These are phyloP conservation scores for Neofusicoccum parvum DNA, from an alignment of 2,329 filamentous ascomycete genomes.

Conservation along the genomic window DNA sequence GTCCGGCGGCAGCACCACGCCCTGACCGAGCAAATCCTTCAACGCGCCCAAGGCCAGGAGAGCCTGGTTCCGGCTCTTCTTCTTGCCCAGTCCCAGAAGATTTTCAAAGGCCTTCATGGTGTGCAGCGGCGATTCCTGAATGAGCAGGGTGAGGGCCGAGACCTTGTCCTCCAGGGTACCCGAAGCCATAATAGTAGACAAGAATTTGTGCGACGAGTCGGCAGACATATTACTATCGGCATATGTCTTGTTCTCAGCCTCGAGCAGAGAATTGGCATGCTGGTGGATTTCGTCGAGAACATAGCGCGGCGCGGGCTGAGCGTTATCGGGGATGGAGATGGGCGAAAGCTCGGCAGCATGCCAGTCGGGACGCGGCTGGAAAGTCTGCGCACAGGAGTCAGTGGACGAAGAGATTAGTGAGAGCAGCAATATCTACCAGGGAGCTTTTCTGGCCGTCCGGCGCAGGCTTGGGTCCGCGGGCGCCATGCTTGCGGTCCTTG, in stretches of 20 bases:
- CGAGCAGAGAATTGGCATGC: slow-evolving; percentile 73
- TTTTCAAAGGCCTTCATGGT: slow-evolving; percentile 88
- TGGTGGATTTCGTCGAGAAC: slow-evolving; percentile 63
- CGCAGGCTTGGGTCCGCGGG: slow-evolving; percentile 46
- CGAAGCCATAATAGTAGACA: slow-evolving; percentile 94
- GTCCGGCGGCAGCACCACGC: slow-evolving; percentile 78
- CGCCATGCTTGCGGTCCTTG: background rate
- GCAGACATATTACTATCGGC: slow-evolving; percentile 69
- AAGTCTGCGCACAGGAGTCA: slow-evolving; percentile 45
- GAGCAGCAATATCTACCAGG: slow-evolving; percentile 31
- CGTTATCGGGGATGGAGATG: slow-evolving; percentile 51
- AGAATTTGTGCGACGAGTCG: slow-evolving; percentile 90
- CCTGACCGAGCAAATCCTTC: slow-evolving; percentile 91
- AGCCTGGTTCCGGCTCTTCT: slow-evolving; percentile 90
- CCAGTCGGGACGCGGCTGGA: slow-evolving; percentile 69
- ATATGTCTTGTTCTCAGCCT: slow-evolving; percentile 77
- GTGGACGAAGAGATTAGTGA: background rate
- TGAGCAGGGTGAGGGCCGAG: slow-evolving; percentile 87
- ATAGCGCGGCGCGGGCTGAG: slow-evolving; percentile 51
- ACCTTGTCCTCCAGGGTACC: slow-evolving; percentile 97
- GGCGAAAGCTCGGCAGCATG: slow-evolving; percentile 60
- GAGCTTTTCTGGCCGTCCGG: slow-evolving; percentile 31
- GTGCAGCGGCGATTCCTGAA: slow-evolving; percentile 95
- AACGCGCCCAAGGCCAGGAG: slow-evolving; percentile 89
- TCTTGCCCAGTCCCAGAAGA: slow-evolving; percentile 79